Evolutionary conservation across 2,329 filamentous ascomycete genomes (phyloP), one percentile per base, ranked within the genome.

Genomic region (Dothideomycetes sp.): DNA sequence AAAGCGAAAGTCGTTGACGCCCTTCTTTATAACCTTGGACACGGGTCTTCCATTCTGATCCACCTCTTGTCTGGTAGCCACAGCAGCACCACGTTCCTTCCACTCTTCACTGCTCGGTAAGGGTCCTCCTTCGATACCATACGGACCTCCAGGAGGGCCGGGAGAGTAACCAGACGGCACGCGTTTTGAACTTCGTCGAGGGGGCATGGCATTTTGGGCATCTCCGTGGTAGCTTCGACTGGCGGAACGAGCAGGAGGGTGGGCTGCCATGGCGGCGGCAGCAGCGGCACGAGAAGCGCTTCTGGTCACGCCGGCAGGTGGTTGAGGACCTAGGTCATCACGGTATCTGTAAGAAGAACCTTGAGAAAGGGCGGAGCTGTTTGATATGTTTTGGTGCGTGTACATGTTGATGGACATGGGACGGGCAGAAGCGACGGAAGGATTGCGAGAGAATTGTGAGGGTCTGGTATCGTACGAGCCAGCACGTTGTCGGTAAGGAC

Each of bases 1-100:
- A 64, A 98, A 98, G 25, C 81, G 82, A 63, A 98, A 98, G 65
- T 98, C 91, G 50, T 91, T 84, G 31, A 98, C 91, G 2, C 91
- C 91, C 60, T 98, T 98, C 63, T 96, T 96, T 40, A 96, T 81
- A 45, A 84, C 80, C 47, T 85, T 80, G 47, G 86, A 73, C 7
- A 94, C 73, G 3, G 84, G 78, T 50, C 85, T 83, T 15, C 91
- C 91, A 50, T 80, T 84, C 20, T 83, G 76, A 61, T 96, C 91
- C 18, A 87, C 73, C 57, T 95, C 88, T 57, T 85, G 80, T 44
- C 83, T 76, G 38, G 88, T 73, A 13, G 80, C 80, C 19, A 93
- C 78, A 1, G 89, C 87, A n/a, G 91, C 89, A 30, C 91, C 91
- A 46, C 82, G 80, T 29, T 98, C 89, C 63, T 94, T 85, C 91